Percentiles rank a stretch among this genome's conserved stretches.
phyloP scores from a whole-genome alignment of 257 asterid genomes.

The Rehmannia glutinosa region DNA sequence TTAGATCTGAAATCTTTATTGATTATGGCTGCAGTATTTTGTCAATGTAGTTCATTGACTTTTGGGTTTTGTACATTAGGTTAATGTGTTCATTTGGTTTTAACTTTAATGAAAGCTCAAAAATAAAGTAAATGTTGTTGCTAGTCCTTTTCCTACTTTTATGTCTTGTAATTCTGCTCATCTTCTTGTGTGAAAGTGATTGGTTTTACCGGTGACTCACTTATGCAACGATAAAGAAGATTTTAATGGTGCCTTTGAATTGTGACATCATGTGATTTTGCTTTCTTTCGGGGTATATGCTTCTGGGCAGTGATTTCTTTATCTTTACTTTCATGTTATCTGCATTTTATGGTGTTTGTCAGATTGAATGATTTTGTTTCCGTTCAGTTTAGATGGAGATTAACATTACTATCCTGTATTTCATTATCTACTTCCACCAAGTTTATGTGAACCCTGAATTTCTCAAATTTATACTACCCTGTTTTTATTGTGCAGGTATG shows the following conservation, averaged over 20 bases:
- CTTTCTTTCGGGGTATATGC: conserved; percentile 32
- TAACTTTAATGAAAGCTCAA: not conserved
- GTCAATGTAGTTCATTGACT: conserved; percentile 16
- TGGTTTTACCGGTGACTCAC: conserved; percentile 29
- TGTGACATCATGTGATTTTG: conserved; percentile 38
- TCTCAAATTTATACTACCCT: not conserved
- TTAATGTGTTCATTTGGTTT: not conserved
- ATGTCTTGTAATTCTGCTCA: conserved; percentile 23
- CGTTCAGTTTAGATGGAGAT: not conserved
- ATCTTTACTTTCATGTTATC: conserved; percentile 24
- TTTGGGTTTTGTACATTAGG: too few relatives aligned
- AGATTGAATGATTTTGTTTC: conserved; percentile 15
- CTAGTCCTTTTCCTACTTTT: conserved; percentile 36
- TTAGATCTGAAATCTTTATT: conserved; percentile 31
- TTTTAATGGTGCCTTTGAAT: conserved; percentile 32
- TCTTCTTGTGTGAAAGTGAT: conserved; percentile 38
- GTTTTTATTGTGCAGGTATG: conserved; percentile 58
- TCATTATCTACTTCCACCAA: not conserved
- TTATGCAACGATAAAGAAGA: conserved; percentile 21
- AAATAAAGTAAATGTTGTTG: conserved; percentile 24
- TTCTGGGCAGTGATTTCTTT: conserved; percentile 28
- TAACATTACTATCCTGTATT: not conserved
- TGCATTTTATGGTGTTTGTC: conserved; percentile 33
- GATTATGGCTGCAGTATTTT: too few relatives aligned
- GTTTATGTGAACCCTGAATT: not conserved